Percentiles rank a stretch among this genome's conserved stretches.
phyloP scores from a whole-genome alignment of 768 basidiomycete species.

The Pisolithus sp. region DNA sequence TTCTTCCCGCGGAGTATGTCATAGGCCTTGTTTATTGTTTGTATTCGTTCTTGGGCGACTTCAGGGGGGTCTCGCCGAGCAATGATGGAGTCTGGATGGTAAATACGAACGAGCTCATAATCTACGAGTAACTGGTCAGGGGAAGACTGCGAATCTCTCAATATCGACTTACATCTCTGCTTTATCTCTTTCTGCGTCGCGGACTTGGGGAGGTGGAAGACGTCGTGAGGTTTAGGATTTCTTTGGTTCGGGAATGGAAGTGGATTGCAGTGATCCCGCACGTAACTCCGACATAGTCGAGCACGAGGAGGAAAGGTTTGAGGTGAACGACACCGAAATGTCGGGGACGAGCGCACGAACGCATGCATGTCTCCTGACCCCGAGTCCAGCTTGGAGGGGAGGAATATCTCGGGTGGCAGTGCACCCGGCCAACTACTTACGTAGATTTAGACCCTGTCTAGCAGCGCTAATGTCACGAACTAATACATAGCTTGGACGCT shows the following conservation, averaged over 20 bases:
- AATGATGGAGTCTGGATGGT: slow-evolving; percentile 65
- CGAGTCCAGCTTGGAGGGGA: too few relatives aligned
- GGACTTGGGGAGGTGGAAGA: slow-evolving; percentile 52
- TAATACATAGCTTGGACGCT: too few relatives aligned
- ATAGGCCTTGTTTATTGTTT: slow-evolving; percentile 64
- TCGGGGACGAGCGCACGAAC: background rate
- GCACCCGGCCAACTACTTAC: too few relatives aligned
- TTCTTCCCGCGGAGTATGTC: slow-evolving; percentile 51
- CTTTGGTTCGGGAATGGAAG: slow-evolving; percentile 47
- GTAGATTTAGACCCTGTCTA: too few relatives aligned
- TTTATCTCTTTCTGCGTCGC: slow-evolving; percentile 52
- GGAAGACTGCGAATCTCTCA: background rate
- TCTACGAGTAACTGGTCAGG: slow-evolving; percentile 34
- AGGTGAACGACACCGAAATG: background rate
- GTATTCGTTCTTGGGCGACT: slow-evolving; percentile 57
- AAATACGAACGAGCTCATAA: slow-evolving; percentile 72
- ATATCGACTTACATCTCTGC: slow-evolving; percentile 42
- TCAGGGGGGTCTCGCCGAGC: slow-evolving; percentile 38
- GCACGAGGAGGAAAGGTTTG: slow-evolving; percentile 1
- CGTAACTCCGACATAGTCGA: slow-evolving; percentile 10
- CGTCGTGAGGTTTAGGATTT: slow-evolving; percentile 55
- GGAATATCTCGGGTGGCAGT: too few relatives aligned
- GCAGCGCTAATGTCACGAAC: too few relatives aligned
- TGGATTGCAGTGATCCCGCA: slow-evolving; percentile 20
- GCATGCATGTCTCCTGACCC: background rate